phyloP scores from a whole-genome alignment of 2,329 filamentous ascomycete species.

The Pseudogymnoascus sp. region DNA sequence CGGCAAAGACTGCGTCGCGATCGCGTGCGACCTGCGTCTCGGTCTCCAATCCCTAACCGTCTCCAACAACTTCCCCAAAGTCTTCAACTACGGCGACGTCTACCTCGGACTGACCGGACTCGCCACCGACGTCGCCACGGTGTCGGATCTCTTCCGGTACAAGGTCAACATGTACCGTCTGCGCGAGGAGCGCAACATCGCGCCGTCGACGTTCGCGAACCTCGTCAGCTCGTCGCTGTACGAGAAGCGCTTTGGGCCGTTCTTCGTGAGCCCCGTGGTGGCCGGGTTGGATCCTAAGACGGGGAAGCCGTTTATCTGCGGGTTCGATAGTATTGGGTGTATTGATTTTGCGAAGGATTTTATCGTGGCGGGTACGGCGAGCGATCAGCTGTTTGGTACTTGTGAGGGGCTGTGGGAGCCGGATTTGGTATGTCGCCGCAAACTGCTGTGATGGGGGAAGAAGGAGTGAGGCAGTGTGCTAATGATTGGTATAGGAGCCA shows the following conservation, averaged over 20 bases:
- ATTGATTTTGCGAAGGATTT: conserved; percentile 99
- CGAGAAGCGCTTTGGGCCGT: conserved; percentile 92
- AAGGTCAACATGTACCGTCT: conserved; percentile 99
- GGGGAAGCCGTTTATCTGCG: conserved; percentile 94
- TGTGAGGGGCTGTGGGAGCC: conserved; percentile 98
- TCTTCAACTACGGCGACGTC: conserved; percentile 94
- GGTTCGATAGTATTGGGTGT: conserved; percentile 97
- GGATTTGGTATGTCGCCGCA: conserved; percentile 74
- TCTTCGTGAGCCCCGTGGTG: conserved; percentile 90
- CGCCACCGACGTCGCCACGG: conserved; percentile 89
- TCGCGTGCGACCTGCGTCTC: conserved; percentile 96
- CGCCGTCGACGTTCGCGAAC: conserved; percentile 91
- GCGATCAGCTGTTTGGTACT: conserved; percentile 96
- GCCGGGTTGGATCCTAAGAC: conserved; percentile 93
- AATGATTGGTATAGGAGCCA: conserved; percentile 50
- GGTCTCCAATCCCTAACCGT: conserved; percentile 94
- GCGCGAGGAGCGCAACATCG: conserved; percentile 94
- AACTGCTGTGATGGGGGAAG: background rate
- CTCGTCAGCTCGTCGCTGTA: conserved; percentile 86
- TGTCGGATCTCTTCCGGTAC: conserved; percentile 96
- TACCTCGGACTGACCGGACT: conserved; percentile 95
- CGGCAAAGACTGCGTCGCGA: conserved; percentile 98
- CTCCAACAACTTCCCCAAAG: conserved; percentile 99
- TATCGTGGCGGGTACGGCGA: conserved; percentile 92
- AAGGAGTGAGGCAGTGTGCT: background rate